These are phyloP conservation scores for Fusarium sp. DNA, from an alignment of 2,329 filamentous ascomycete genomes.

Conservation along the genomic window DNA sequence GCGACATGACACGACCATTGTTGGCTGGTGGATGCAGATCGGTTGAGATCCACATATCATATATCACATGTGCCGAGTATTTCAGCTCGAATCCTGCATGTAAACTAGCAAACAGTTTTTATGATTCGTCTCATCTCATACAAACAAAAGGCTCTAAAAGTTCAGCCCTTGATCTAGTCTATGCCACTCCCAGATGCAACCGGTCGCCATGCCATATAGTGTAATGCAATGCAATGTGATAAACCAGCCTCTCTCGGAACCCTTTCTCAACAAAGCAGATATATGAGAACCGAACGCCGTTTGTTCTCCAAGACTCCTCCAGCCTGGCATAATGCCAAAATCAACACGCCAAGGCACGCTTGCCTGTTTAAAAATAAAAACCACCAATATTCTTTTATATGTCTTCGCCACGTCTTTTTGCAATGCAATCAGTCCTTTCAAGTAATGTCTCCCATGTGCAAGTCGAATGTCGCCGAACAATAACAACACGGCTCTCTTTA, in stretches of 20 bases:
- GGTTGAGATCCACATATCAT: conserved; percentile 8
- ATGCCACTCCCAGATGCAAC: conserved; percentile 34
- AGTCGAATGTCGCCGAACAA: background rate
- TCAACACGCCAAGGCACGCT: conserved; percentile 11
- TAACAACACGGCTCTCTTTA: conserved; percentile 14
- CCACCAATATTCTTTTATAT: conserved; percentile 15
- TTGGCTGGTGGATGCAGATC: conserved; percentile 23
- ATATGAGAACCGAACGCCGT: conserved; percentile 39
- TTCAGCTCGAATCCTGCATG: conserved; percentile 6
- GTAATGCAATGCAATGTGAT: conserved; percentile 15
- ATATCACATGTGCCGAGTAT: conserved; percentile 34
- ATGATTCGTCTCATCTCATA: conserved; percentile 19
- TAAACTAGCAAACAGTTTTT: conserved; percentile 4
- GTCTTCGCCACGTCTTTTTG: conserved; percentile 10
- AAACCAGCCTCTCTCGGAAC: conserved; percentile 5
- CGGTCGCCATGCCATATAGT: conserved; percentile 9
- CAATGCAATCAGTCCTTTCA: conserved; percentile 14
- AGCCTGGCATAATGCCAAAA: conserved; percentile 28
- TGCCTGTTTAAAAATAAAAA: conserved; percentile 3
- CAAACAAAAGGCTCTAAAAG: conserved; percentile 19
- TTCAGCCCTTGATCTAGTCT: conserved; percentile 35
- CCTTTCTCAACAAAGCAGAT: conserved; percentile 22
- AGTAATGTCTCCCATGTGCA: background rate
- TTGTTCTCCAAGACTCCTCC: conserved; percentile 36
- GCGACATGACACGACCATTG: background rate